Evolutionary conservation across 768 basidiomycete species (phyloP).

Genomic region (Imleria badia): DNA sequence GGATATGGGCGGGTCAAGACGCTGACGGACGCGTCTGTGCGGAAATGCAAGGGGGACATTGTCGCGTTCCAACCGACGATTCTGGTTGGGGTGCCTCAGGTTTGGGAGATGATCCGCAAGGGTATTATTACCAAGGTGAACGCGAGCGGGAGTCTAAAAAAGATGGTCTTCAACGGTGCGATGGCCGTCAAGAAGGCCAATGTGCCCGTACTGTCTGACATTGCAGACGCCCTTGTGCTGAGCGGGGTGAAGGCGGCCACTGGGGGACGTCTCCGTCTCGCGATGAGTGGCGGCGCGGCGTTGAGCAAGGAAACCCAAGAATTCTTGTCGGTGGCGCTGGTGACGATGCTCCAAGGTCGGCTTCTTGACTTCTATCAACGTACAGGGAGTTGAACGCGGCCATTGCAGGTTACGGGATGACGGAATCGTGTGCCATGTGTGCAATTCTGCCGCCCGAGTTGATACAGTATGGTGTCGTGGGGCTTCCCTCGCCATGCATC

Average conservation of each 20-base stretch:
- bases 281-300: conserved; percentile 84
- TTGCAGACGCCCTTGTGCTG: conserved; percentile 79
- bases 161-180: conserved; percentile 77
- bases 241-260: conserved; percentile 78
- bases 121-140: conserved; percentile 86
- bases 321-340: conserved; percentile 79
- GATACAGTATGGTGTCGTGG: conserved; percentile 73
- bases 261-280: conserved; percentile 81
- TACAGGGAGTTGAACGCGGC: background rate
- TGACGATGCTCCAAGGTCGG: conserved; percentile 83
- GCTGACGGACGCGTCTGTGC: conserved; percentile 89
- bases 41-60: conserved; percentile 87
- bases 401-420: conserved; percentile 85
- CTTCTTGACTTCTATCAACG: background rate
- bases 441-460: conserved; percentile 82
- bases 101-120: conserved; percentile 97
- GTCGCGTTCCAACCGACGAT: conserved; percentile 79
- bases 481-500: conserved; percentile 84
- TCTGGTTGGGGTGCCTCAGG: conserved; percentile 93
- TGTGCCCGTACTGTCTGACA: conserved; percentile 58
- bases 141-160: conserved; percentile 61
- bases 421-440: conserved; percentile 95
- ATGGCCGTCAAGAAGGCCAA: conserved; percentile 70
- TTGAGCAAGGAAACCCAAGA: conserved; percentile 87
- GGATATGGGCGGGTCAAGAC: conserved; percentile 97